Base-by-base conservation (phyloP, 345 rosid species). In the Boechera stricta region DNA sequence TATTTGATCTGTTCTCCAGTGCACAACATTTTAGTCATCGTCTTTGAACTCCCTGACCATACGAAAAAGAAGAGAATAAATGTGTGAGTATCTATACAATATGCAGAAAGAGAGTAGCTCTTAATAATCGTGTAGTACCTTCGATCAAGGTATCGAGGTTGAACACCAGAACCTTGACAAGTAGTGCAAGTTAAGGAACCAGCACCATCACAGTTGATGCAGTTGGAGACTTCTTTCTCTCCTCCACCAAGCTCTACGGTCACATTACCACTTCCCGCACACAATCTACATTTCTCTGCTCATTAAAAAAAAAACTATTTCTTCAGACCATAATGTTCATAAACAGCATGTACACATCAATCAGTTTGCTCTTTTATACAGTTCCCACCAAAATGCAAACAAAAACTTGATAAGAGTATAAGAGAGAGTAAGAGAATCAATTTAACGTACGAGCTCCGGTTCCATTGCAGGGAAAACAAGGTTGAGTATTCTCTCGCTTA, bases 91-190 rank as follows among this genome's bases (percentile, higher is more conserved):
- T 26, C 31, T 59, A 21, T 11, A 54, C 51, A 62, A 32, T 56
- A 36, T 10, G 35, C 16, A 21, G 10, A 26, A 15, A 44, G 36
- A 35, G 10, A 7, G 1, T 44, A 32, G 36, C 51, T 44, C 4
- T 57, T n/a, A 21, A 4, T 3, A 5, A 35, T 69, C 7, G 15
- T 77, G 36, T 79, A 90, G 10, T 82, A 90, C 96, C 99, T 92
- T 87, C 98, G 94, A 77, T 95, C 99, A 56, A 95, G 98, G 85
- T 91, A 95, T 24, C 99, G 90, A 59, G 98, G 99, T 81, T 95
- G 99, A 85, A 92, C 88, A 64, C 97, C 97, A 11, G 84, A 77
- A 81, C 99, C 97, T 84, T 91, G 98, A 80, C 99, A 95, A 75
- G 98, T 95, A 42, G 98, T 95, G 77, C 99, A 95, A 2, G 98